These are phyloP conservation scores for Stachybotrys chartarum DNA, from an alignment of 2,329 filamentous ascomycete species.

Conservation along the genomic window DNA sequence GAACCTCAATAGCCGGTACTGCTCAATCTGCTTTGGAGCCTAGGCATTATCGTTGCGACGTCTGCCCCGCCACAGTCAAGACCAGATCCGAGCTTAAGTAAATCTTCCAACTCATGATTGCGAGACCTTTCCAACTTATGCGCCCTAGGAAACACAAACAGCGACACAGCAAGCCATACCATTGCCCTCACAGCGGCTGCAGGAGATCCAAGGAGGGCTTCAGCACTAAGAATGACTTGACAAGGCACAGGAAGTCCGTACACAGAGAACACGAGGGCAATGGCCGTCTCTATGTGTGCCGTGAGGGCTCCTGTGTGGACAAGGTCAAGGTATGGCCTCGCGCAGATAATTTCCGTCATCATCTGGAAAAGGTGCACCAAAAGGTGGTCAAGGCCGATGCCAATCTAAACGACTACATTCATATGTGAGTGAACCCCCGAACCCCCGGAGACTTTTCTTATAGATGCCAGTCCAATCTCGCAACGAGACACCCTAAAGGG, in stretches of 20 bases:
- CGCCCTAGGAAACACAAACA: conserved; percentile 62
- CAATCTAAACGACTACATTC: conserved; percentile 28
- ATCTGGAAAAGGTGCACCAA: conserved; percentile 63
- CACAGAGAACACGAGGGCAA: conserved; percentile 44
- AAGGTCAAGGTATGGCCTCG: conserved; percentile 66
- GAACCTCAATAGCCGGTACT: not conserved
- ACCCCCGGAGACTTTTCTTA: not conserved
- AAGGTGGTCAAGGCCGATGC: conserved; percentile 26
- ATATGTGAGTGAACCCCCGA: conserved; percentile 7
- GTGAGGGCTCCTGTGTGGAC: conserved; percentile 12
- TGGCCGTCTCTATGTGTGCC: conserved; percentile 17
- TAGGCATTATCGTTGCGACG: conserved; percentile 22
- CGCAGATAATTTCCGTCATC: conserved; percentile 79
- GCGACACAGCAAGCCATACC: conserved; percentile 61
- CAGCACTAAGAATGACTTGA: conserved; percentile 71
- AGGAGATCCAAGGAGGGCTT: conserved; percentile 55
- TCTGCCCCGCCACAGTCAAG: conserved; percentile 34
- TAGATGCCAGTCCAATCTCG: not conserved
- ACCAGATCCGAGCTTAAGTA: conserved; percentile 52
- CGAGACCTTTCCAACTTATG: conserved; percentile 9
- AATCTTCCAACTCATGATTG: conserved; percentile 9
- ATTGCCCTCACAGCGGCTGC: conserved; percentile 54
- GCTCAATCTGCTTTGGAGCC: not conserved
- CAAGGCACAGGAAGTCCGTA: conserved; percentile 68
- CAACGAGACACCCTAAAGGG: conserved; percentile 4